Conservation (phyloP, 352 stramenopile species). For the Phytophthora agathidicida region DNA sequence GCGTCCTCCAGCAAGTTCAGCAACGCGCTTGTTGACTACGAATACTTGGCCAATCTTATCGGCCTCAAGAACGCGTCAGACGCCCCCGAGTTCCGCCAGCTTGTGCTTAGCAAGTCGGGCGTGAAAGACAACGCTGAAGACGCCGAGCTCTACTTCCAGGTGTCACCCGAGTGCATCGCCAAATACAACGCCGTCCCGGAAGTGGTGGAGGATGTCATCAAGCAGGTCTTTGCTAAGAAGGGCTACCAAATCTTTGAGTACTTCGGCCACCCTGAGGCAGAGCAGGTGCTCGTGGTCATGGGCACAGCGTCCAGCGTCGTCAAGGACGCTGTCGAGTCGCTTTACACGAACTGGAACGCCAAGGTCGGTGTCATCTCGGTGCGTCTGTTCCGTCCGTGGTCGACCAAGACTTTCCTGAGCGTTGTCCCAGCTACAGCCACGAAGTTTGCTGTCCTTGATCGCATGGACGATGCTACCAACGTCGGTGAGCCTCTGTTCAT, state of each 20-base stretch:
- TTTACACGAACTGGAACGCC: constrained; percentile 86
- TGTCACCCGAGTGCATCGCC: constrained; percentile 85
- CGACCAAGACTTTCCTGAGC: constrained; percentile 73
- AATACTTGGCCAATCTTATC: constrained; percentile 72
- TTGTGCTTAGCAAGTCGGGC: constrained; percentile 62
- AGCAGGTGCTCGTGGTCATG: constrained; percentile 92
- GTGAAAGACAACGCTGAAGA: constrained; percentile 60
- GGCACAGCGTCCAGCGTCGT: constrained; percentile 89
- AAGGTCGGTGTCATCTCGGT: constrained; percentile 90
- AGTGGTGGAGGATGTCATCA: constrained; percentile 82
- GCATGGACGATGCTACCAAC: constrained; percentile 87
- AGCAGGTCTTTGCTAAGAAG: constrained; percentile 77
- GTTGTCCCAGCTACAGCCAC: constrained; percentile 72
- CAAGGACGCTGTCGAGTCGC: constrained; percentile 86
- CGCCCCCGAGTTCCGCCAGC: constrained; percentile 62
- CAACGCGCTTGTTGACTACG: constrained; percentile 70
- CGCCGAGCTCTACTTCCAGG: constrained; percentile 93
- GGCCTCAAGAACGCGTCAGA: constrained; percentile 53
- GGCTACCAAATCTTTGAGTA: constrained; percentile 94
- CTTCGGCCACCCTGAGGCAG: constrained; percentile 80
- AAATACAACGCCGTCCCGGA: constrained; percentile 75
- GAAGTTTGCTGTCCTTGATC: constrained; percentile 92
- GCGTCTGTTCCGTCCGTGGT: constrained; percentile 93
- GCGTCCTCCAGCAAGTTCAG: constrained; percentile 58
- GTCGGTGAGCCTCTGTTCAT: constrained; percentile 92